These are phyloP conservation scores for Stenogyne calaminthoides DNA, from an alignment of 305 asterid genomes.

Conservation along the genomic window DNA sequence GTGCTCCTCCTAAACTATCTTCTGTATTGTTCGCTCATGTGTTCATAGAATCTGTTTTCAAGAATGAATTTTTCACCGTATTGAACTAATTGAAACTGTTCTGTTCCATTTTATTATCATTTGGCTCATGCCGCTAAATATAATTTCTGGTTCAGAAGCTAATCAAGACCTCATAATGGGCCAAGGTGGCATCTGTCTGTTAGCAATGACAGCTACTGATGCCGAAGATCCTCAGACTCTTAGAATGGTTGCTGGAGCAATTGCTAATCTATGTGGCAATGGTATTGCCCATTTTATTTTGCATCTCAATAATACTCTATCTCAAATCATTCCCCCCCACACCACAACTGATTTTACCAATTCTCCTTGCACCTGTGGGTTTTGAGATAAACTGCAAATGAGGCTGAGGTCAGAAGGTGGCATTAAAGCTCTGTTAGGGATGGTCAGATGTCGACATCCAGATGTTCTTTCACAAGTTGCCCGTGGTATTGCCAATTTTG, in stretches of 20 bases:
- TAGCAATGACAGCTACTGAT: slow-evolving; percentile 88
- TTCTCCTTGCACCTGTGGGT: slow-evolving; percentile 23
- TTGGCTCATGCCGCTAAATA: slow-evolving; percentile 17
- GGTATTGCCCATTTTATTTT: slow-evolving; percentile 52
- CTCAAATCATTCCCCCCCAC: neutral
- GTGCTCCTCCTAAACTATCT: slow-evolving; percentile 13
- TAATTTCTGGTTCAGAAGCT: slow-evolving; percentile 56
- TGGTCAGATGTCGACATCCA: slow-evolving; percentile 96
- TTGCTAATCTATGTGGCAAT: slow-evolving; percentile 97
- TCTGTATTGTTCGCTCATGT: slow-evolving; percentile 4
- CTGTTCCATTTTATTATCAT: slow-evolving; percentile 5
- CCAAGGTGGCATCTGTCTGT: slow-evolving; percentile 85
- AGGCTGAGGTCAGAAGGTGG: slow-evolving; percentile 97
- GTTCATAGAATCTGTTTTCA: neutral
- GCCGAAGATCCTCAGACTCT: slow-evolving; percentile 99
- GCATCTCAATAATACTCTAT: slow-evolving; percentile 3
- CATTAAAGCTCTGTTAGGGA: slow-evolving; percentile 88
- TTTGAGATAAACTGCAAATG: slow-evolving; percentile 84
- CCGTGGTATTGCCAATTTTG: slow-evolving; percentile 98
- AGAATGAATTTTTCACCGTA: neutral
- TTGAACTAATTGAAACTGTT: slow-evolving; percentile 23
- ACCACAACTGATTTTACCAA: slow-evolving; percentile 12
- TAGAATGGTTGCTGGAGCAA: slow-evolving; percentile 99
- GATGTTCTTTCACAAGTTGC: slow-evolving; percentile 98
- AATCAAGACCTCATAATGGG: slow-evolving; percentile 97